Conservation (phyloP, 352 stramenopile species). For the Blastocystis sp. region DNA sequence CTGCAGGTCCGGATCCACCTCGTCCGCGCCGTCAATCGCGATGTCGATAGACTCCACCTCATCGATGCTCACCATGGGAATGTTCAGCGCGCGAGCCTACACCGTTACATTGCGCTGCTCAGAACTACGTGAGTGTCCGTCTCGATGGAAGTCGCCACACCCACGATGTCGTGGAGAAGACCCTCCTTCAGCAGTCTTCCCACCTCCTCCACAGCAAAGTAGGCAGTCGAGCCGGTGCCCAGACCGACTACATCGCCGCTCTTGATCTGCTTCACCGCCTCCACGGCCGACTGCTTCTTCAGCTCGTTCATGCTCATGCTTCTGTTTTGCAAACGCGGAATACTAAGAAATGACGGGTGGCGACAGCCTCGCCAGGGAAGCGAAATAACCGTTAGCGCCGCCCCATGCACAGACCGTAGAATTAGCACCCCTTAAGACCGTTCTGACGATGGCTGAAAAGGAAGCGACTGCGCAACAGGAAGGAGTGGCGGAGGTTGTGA, state of each 20-base stretch:
- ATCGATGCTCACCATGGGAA: slow-evolving; percentile 69
- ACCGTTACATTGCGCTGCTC: background rate
- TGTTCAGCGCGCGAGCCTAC: slow-evolving; percentile 69
- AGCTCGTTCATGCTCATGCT: slow-evolving; percentile 5
- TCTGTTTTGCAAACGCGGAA: background rate
- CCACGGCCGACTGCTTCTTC: slow-evolving; percentile 44
- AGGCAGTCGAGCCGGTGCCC: slow-evolving; percentile 70
- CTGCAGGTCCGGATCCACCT: slow-evolving; percentile 62
- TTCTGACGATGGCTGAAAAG: no score
- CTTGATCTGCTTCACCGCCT: slow-evolving; percentile 67
- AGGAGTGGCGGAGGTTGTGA: no score
- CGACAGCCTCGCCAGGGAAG: no score
- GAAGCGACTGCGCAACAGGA: no score
- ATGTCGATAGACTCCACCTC: slow-evolving; percentile 67
- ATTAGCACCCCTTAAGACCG: no score
- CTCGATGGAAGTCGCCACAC: slow-evolving; percentile 69
- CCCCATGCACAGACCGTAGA: no score
- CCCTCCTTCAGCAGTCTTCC: slow-evolving; percentile 64
- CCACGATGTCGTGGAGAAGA: slow-evolving; percentile 70
- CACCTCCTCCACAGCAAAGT: slow-evolving; percentile 70
- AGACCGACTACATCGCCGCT: slow-evolving; percentile 70
- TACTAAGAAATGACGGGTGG: no score
- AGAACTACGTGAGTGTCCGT: slow-evolving; percentile 42
- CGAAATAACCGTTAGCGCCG: no score
- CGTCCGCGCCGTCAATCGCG: slow-evolving; percentile 71